Base-by-base conservation (phyloP, 2,329 filamentous ascomycete species). In the Didymosphaeria variabile region DNA sequence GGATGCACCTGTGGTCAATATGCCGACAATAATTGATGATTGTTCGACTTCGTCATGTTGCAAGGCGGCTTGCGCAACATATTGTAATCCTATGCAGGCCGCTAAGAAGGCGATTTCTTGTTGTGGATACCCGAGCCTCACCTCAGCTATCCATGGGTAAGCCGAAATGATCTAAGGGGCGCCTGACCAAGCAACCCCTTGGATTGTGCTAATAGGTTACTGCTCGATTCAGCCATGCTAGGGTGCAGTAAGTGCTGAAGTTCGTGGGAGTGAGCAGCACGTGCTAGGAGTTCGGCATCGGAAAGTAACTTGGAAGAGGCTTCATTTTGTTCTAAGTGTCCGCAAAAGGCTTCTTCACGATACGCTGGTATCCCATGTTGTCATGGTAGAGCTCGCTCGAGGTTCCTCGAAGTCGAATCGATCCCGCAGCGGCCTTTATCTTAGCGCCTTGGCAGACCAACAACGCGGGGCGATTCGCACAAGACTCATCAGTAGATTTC, bases 401-500 rank as follows among this genome's bases (percentile, higher is more conserved):
- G 15, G 21, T 50, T 13, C 26, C 9, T 34, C 47, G 31, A 21
- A 21, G 7, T 21, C 7, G 26, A 9, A 21, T 3, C 36, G 47
- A 12, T 19, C 12, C 26, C 26, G 31, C 26, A 34, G 47, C 31
- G 47, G 47, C 5, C n/a, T n/a, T 19, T 7, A 45, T 5, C 13
- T 23, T 45, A 45, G 42, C 42, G 49, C 19, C 49, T 52, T 38
- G 49, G 49, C 49, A 15, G 32, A 21, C 49, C 9, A 52, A 32
- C 45, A 34, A n/a, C 34, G 50, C 50, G 50, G 50, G 50, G 50
- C 49, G 45, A 17, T 34, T 50, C 47, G 50, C 50, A 53, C 50
- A 53, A 53, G 50, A 53, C 50, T 53, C 50, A 53, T 53, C 50
- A 34, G 40, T 53, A 53, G 50, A 53, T 10, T 53, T 53, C 52